Evolutionary conservation across 139 green algal genomes (phyloP).

Genomic region (Mesotaenium endlicherianum): DNA sequence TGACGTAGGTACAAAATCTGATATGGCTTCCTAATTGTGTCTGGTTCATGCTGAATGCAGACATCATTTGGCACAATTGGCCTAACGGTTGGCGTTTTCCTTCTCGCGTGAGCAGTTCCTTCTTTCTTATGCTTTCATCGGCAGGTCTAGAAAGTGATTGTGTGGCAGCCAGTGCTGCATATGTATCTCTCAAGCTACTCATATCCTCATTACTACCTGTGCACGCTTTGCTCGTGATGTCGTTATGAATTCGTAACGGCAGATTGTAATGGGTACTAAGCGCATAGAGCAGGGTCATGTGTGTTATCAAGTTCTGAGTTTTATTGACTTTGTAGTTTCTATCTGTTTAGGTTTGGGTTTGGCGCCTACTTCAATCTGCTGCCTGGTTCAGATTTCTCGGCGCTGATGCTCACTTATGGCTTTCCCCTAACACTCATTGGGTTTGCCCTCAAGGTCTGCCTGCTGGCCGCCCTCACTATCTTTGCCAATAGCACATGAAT

Average conservation of each 20-base stretch:
- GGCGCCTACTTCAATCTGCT: slow-evolving; percentile 89
- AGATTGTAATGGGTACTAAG: neutral
- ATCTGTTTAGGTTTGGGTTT: slow-evolving; percentile 54
- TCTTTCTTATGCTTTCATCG: too few relatives aligned
- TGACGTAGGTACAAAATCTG: neutral
- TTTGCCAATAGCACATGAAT: too few relatives aligned
- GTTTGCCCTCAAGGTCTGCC: slow-evolving; percentile 84
- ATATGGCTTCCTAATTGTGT: neutral
- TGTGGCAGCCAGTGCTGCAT: too few relatives aligned
- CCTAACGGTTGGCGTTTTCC: slow-evolving; percentile 39
- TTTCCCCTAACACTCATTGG: slow-evolving; percentile 93
- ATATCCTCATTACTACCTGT: too few relatives aligned
- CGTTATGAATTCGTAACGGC: neutral
- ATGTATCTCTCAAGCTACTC: too few relatives aligned
- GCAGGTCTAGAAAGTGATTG: too few relatives aligned
- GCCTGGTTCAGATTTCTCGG: slow-evolving; percentile 80
- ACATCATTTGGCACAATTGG: slow-evolving; percentile 59
- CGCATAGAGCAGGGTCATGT: too few relatives aligned
- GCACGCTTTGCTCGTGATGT: neutral
- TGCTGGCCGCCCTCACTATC: too few relatives aligned
- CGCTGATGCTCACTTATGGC: slow-evolving; percentile 94
- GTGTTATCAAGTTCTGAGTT: neutral
- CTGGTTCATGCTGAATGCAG: neutral
- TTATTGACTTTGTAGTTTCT: neutral
- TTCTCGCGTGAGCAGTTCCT: slow-evolving; percentile 52